Conservation (phyloP, 257 asterid genomes). For the Capsicum chinense region DNA sequence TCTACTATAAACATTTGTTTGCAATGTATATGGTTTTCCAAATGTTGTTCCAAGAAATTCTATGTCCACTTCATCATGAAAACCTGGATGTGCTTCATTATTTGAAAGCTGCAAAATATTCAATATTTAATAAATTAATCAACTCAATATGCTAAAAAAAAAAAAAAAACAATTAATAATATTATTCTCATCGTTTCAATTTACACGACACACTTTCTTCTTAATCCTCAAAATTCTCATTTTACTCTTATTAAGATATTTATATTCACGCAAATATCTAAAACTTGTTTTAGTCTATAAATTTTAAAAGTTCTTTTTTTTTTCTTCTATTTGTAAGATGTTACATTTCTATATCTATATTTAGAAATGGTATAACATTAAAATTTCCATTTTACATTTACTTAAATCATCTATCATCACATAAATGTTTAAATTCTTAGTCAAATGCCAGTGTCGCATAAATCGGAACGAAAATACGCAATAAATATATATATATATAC, state of each 20-base stretch:
- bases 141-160: background rate
- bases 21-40: conserved; percentile 92
- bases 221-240: background rate
- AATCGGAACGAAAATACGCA: background rate
- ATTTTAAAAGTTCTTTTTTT: background rate
- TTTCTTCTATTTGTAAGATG: no score
- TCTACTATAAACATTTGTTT: conserved; percentile 84
- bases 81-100: conserved; percentile 86
- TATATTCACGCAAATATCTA: background rate
- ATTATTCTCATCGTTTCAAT: background rate
- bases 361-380: no score
- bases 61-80: conserved; percentile 91
- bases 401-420: no score
- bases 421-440: no score
- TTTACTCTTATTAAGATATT: background rate
- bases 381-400: no score
- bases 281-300: background rate
- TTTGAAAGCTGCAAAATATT: conserved; percentile 66
- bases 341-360: no score
- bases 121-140: background rate
- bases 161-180: no score
- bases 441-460: background rate
- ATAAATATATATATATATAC: background rate
- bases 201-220: background rate
- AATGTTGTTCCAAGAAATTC: conserved; percentile 92